Conservation (phyloP, 2,329 filamentous ascomycete genomes). For the Stachybotrys elegans region DNA sequence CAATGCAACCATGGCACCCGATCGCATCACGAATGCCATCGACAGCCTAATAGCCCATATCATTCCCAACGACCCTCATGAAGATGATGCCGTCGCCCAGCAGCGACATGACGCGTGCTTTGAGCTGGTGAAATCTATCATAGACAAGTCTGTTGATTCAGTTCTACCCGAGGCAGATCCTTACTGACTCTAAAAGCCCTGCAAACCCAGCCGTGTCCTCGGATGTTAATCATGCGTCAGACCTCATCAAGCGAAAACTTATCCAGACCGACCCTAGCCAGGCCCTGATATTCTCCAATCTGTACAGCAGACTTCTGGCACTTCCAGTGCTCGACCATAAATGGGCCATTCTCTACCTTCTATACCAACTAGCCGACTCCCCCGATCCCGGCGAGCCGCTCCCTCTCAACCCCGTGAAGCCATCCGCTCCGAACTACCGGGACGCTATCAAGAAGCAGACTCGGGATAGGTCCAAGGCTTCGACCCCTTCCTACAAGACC, state of each 20-base stretch:
- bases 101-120: constrained; percentile 62
- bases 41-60: constrained; percentile 73
- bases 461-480: constrained; percentile 30
- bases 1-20: constrained; percentile 52
- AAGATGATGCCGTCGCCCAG: constrained; percentile 64
- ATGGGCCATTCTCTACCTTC: constrained; percentile 91
- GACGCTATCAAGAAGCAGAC: constrained; percentile 33
- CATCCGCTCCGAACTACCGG: constrained; percentile 30
- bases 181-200: constrained; percentile 28
- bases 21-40: constrained; percentile 73
- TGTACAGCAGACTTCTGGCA: constrained; percentile 85
- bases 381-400: constrained; percentile 49
- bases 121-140: constrained; percentile 42
- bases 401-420: constrained; percentile 38
- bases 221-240: constrained; percentile 86
- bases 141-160: constrained; percentile 48
- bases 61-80: constrained; percentile 59
- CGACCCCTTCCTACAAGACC: constrained; percentile 28
- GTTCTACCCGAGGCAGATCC: not conserved
- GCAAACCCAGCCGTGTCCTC: constrained; percentile 52
- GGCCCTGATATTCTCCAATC: constrained; percentile 79
- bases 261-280: constrained; percentile 73
- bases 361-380: constrained; percentile 76
- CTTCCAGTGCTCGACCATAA: constrained; percentile 91
- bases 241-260: constrained; percentile 85